Evolutionary conservation across 768 basidiomycete genomes (phyloP).

Genomic region (Lactarius tabidus): DNA sequence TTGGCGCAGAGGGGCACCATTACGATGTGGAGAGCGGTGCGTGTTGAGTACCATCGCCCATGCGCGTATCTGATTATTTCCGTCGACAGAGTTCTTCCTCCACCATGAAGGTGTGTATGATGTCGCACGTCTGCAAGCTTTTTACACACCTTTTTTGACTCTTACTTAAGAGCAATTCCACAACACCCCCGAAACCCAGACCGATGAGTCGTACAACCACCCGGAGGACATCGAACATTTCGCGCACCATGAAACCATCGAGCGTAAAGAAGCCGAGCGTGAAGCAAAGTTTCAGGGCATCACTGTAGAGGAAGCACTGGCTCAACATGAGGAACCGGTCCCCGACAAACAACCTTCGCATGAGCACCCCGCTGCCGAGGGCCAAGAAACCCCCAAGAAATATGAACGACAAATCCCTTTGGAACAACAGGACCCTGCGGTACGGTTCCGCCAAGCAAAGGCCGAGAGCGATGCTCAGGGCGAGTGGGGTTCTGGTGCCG

Average conservation of each 20-base stretch:
- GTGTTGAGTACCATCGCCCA: constrained; percentile 29
- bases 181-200: constrained; percentile 95
- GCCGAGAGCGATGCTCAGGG: constrained; percentile 50
- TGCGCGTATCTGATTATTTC: constrained; percentile 10
- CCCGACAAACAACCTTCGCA: constrained; percentile 8
- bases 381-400: constrained; percentile 36
- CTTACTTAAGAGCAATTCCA: constrained; percentile 75
- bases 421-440: constrained; percentile 64
- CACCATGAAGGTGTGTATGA: constrained; percentile 83
- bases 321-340: constrained; percentile 37
- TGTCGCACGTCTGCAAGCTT: background rate
- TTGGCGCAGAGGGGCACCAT: constrained; percentile 91
- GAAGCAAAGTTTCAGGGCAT: constrained; percentile 86
- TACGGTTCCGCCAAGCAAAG: constrained; percentile 55
- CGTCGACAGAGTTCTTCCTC: constrained; percentile 74
- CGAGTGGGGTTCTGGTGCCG: constrained; percentile 69
- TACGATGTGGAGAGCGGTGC: constrained; percentile 87
- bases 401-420: constrained; percentile 52
- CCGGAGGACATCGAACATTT: constrained; percentile 95
- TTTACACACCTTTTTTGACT: constrained; percentile 8
- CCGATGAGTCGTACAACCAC: constrained; percentile 90
- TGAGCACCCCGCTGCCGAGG: constrained; percentile 9
- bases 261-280: constrained; percentile 74
- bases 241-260: constrained; percentile 80
- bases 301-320: constrained; percentile 63